Base-by-base conservation (phyloP, 257 asterid genomes). In the Solanum arcanum region DNA sequence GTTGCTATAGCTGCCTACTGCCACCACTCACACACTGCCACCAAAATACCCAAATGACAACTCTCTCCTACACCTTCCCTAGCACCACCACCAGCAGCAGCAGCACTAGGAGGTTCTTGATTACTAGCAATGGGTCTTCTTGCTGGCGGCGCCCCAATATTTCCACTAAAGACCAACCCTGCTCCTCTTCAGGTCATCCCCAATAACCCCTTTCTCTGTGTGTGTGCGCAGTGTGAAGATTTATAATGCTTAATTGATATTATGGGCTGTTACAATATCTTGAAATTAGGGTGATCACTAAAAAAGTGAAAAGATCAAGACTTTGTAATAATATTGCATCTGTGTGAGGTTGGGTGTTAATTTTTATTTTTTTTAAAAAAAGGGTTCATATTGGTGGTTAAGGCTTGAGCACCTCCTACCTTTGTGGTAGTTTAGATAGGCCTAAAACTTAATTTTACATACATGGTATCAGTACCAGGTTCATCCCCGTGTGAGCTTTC, bases 141-240 rank as follows among this genome's bases (percentile, higher is more conserved):
- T 31, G 60, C 86, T 39, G 56, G 41, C 86, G 72, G n/a, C 62
- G 14, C 1, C 62, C 16, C 33, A 66, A 66, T 66, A 14, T 16
- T 10, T 59, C 86, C 42, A 60, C 39, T 37, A 62, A 84, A 66
- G 86, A 84, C 3, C 86, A 84, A 46, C 66, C 87, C 13, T 84
- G 87, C 27, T 84, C 87, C 64, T 84, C 87, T 84, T 84, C 80
- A 84, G 87, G 87, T 84, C 41, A 84, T 44, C 29, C 83, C 13
- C 62, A 52, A 18, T 18, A 52, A 18, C 11, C 62, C n/a, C 62
- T 52, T 52, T 52, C 62, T 18, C 4, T 42, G 3, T 42, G 47
- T 42, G 47, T 42, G 14, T 42, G 46, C 4, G 6, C 23, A 14
- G 29, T 60, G 69, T 60, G 69, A 23, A 60, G 29, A 60, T 23